These are phyloP conservation scores for Pythium coloratum DNA, from an alignment of 352 stramenopile genomes.

Conservation along the genomic window DNA sequence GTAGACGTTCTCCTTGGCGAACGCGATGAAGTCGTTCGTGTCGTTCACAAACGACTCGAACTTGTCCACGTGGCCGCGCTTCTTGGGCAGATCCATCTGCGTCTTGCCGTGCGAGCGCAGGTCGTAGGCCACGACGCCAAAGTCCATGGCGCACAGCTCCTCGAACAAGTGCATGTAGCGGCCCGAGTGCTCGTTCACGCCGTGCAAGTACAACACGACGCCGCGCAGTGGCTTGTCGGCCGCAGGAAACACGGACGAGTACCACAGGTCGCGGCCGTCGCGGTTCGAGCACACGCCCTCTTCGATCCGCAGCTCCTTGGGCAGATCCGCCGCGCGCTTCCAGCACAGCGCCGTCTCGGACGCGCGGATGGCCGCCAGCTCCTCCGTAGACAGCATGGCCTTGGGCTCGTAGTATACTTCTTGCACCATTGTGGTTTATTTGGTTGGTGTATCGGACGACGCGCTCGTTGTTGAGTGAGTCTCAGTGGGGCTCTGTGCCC, in stretches of 20 bases:
- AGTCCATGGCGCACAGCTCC: constrained; percentile 10
- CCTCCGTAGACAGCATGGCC: constrained; percentile 3
- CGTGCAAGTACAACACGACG: constrained; percentile 23
- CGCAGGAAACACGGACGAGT: constrained; percentile 18
- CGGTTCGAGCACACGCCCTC: constrained; percentile 12
- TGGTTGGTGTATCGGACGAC: not conserved
- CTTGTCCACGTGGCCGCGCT: constrained; percentile 13
- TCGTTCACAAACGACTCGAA: constrained; percentile 26
- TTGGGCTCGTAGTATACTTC: constrained; percentile 15
- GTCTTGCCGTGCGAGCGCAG: constrained; percentile 20
- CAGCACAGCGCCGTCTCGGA: constrained; percentile 20
- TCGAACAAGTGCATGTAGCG: constrained; percentile 26
- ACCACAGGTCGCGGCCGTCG: constrained; percentile 12
- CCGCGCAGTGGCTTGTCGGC: constrained; percentile 1
- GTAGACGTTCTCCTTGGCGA: constrained; percentile 25
- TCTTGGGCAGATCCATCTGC: constrained; percentile 14
- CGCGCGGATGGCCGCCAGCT: constrained; percentile 12
- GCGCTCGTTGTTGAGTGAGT: constrained; percentile 2
- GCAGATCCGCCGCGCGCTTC: constrained; percentile 21
- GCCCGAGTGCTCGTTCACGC: constrained; percentile 26
- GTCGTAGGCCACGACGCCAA: constrained; percentile 22
- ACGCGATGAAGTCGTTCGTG: constrained; percentile 28
- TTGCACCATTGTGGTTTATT: not conserved
- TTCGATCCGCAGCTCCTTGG: constrained; percentile 13
- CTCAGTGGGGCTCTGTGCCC: too few relatives aligned